Base-by-base conservation (phyloP, 192 early-diverging fungal genomes). In the Cetraspora pellucida region DNA sequence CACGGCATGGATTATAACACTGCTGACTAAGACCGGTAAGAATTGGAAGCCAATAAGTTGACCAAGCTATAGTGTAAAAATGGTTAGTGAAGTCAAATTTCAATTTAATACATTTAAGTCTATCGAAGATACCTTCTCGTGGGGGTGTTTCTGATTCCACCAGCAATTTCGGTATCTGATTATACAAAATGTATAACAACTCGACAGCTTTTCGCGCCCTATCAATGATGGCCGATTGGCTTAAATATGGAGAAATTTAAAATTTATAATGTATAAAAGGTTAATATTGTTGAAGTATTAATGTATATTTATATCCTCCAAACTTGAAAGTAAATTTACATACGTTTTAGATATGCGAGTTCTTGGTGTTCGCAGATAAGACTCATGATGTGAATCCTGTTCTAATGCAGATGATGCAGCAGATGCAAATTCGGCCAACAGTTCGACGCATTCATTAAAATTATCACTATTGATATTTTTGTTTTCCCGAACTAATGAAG, bases 41-140 rank as follows among this genome's bases (percentile, higher is more conserved):
- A 44, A 94, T 83, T 9, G 93, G 92, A 46, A 94, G 83, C 93
- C 92, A 94, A 79, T 93, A 94, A 45, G 84, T 87, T 68, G 88
- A 89, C 89, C 90, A 94, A 2, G 86, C 90, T 87, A 78, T 60
- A 46, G 44, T 6, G 37, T 7, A 7, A 37, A n/a, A 37, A 37
- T 37, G 37, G 37, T 37, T 37, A 37, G 37, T 7, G 37, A 37
- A 7, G 4, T 37, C 37, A 37, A 37, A 2, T 6, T 1, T 37
- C 37, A 37, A 37, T 2, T 6, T 37, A 37, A 37, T 6, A 7
- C 1, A 1, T 37, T n/a, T 37, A 37, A 37, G 37, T 2, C 37
- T 7, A 37, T 37, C 3, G 7, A 37, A 37, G 7, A 37, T 77
- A 85, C 85, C 83, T 87, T 83, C 43, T 78, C 79, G 79, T 69